phyloP scores from a whole-genome alignment of 2,329 filamentous ascomycete genomes.

The Ascochyta fabae region DNA sequence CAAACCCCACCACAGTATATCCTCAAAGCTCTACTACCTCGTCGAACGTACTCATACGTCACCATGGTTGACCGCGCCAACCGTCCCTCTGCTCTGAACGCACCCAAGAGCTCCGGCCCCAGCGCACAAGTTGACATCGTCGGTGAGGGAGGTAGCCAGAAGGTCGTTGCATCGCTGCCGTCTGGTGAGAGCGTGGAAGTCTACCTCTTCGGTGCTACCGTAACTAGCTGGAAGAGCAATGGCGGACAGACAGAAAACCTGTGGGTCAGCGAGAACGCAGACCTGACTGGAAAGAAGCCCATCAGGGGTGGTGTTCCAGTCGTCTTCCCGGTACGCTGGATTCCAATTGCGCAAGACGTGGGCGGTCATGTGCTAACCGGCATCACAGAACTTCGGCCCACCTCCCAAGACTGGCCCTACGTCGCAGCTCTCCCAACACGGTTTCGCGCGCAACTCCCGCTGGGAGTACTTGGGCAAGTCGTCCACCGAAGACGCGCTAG shows the following conservation, averaged over 20 bases:
- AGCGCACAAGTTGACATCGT: constrained; percentile 77
- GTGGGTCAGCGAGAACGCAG: constrained; percentile 81
- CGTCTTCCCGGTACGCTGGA: constrained; percentile 79
- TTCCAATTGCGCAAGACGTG: background rate
- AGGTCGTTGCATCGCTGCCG: constrained; percentile 79
- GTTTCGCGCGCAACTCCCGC: constrained; percentile 85
- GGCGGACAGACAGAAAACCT: constrained; percentile 77
- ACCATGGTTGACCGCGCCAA: constrained; percentile 82
- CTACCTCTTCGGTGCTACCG: constrained; percentile 88
- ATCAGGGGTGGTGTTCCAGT: constrained; percentile 91
- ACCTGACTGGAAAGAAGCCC: constrained; percentile 84
- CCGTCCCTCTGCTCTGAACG: constrained; percentile 73
- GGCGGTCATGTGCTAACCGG: constrained; percentile 13
- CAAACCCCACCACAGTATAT: constrained; percentile 11
- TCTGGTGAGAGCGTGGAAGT: constrained; percentile 87
- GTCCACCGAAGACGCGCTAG: constrained; percentile 65
- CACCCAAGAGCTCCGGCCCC: constrained; percentile 66
- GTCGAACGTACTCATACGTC: constrained; percentile 12
- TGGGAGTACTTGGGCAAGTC: constrained; percentile 97
- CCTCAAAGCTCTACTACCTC: constrained; percentile 6
- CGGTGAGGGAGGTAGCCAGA: constrained; percentile 72
- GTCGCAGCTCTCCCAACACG: constrained; percentile 84
- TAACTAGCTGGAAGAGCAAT: constrained; percentile 89
- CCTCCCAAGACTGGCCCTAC: constrained; percentile 80
- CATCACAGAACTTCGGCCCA: constrained; percentile 75